Evolutionary conservation across 2,329 filamentous ascomycete genomes (phyloP).

Genomic region (Colletotrichum sp.): DNA sequence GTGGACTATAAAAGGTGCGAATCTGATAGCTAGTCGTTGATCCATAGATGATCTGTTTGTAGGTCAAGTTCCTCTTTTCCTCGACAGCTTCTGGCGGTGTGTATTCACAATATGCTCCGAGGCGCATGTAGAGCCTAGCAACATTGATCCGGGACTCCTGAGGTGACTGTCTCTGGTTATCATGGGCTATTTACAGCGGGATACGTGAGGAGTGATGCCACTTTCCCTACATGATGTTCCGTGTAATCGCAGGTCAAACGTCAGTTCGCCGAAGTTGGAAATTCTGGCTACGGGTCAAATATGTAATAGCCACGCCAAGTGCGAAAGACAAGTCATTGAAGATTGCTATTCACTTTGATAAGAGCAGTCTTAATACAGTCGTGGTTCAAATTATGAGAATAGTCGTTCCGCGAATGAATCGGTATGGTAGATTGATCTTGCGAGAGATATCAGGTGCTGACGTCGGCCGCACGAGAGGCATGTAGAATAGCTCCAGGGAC

Average conservation of each 20-base stretch:
- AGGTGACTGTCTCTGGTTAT: not conserved
- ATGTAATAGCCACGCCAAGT: not conserved
- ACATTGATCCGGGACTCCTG: not conserved
- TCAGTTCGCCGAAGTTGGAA: not conserved
- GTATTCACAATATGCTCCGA: not conserved
- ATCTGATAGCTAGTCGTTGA: not conserved
- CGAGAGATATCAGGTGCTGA: too few relatives aligned
- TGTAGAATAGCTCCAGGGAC: accelerated
- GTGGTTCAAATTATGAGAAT: not conserved
- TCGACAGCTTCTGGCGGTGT: not conserved
- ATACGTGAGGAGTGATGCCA: not conserved
- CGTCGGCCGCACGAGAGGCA: not conserved
- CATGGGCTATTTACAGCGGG: not conserved
- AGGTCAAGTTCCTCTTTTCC: not conserved
- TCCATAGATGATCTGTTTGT: not conserved
- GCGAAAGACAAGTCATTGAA: not conserved
- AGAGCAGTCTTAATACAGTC: not conserved
- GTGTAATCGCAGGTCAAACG: not conserved
- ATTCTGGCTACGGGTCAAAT: not conserved
- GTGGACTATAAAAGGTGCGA: too few relatives aligned
- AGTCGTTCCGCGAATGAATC: not conserved
- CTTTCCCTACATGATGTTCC: accelerated
- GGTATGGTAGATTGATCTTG: too few relatives aligned
- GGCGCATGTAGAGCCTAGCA: not conserved
- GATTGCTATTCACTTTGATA: not conserved